Conservation (phyloP, 208 protist genomes). For the Trichomonas vaginalis region DNA sequence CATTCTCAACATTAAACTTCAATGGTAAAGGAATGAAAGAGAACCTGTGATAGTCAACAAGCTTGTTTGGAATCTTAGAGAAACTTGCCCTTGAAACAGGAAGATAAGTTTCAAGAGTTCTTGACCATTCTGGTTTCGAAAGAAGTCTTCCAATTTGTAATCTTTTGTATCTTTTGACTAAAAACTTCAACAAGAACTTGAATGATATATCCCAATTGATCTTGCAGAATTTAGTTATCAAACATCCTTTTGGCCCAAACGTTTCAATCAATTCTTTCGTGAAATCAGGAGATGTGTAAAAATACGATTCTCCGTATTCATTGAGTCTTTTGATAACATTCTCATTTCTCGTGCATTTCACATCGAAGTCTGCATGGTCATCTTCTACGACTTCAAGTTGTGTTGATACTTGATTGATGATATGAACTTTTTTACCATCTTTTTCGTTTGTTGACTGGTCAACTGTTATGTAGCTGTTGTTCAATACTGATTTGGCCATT, state of each 20-base stretch:
- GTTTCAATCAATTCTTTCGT: background rate
- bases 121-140: background rate
- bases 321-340: background rate
- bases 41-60: background rate
- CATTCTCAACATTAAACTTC: background rate
- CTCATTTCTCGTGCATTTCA: background rate
- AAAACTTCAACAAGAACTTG: background rate
- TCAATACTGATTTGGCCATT: background rate
- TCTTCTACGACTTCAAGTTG: background rate
- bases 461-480: background rate
- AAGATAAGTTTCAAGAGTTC: background rate
- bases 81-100: background rate
- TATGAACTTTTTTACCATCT: background rate
- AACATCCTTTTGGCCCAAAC: background rate
- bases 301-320: background rate
- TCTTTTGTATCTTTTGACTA: background rate
- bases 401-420: background rate
- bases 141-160: background rate
- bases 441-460: background rate
- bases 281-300: background rate
- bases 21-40: background rate
- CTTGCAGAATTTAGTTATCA: background rate
- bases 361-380: background rate
- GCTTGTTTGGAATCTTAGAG: background rate
- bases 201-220: too few relatives aligned